A percentile compares a stretch with the other conserved stretches of the same genome.
Conservation (phyloP, 495 filamentous ascomycete genomes). For the Cetradonia linearis region DNA sequence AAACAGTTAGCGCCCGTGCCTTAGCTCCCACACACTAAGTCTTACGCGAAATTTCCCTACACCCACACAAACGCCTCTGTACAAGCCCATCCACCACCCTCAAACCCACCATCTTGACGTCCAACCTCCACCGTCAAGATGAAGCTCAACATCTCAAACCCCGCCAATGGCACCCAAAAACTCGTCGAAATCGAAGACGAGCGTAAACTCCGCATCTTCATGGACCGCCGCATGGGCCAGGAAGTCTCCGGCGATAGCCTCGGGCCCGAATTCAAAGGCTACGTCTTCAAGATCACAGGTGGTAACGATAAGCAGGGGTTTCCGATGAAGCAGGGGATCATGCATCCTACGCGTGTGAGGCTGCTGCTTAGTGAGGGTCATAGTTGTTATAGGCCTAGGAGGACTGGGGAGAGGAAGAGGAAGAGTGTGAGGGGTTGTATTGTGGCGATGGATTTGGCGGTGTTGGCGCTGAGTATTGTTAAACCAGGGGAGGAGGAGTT, state of each 20-base stretch:
- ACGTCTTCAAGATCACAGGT: conserved; percentile 95
- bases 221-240: conserved; percentile 91
- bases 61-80: conserved; percentile 1
- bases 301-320: conserved; percentile 99
- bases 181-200: conserved; percentile 98
- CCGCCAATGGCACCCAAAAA: conserved; percentile 98
- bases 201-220: conserved; percentile 77
- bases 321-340: conserved; percentile 99
- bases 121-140: conserved; percentile 42
- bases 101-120: conserved; percentile 29
- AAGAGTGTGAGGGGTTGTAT: conserved; percentile 98
- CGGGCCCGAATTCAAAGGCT: conserved; percentile 98
- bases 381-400: conserved; percentile 95
- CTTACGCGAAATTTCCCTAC: conserved; percentile 10
- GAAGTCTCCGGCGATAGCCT: conserved; percentile 90
- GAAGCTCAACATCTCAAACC: conserved; percentile 98
- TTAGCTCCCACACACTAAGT: conserved; percentile 19
- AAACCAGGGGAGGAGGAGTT: conserved; percentile 94
- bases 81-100: background rate
- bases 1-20: conserved; percentile 9
- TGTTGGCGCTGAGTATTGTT: conserved; percentile 85
- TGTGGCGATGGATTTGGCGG: conserved; percentile 85
- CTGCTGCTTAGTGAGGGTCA: conserved; percentile 87
- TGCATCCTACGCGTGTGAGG: conserved; percentile 95
- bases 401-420: conserved; percentile 95